phyloP scores from a whole-genome alignment of 2,329 filamentous ascomycete genomes.

The Colletotrichum chrysophilum region DNA sequence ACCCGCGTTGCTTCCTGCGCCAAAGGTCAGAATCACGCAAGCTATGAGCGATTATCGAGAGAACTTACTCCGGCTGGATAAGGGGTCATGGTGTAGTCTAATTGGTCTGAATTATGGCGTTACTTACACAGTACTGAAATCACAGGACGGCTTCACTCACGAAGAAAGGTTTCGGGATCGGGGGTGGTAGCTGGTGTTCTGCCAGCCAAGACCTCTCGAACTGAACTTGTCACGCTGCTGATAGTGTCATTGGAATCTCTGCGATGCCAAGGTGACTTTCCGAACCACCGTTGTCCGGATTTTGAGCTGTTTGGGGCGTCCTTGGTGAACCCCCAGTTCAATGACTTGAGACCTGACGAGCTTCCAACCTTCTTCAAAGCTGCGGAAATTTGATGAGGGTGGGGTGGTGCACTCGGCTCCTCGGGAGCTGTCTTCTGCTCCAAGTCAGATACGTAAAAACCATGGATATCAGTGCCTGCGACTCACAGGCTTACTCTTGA shows the following conservation, averaged over 20 bases:
- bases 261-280: slow-evolving; percentile 43
- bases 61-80: slow-evolving; percentile 40
- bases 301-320: neutral
- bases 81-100: slow-evolving; percentile 23
- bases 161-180: slow-evolving; percentile 4
- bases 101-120: slow-evolving; percentile 16
- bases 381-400: neutral
- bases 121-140: neutral
- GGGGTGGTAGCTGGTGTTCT: slow-evolving; percentile 37
- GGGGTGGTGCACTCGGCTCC: no score
- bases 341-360: neutral
- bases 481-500: neutral
- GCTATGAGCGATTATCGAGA: neutral
- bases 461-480: neutral
- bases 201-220: slow-evolving; percentile 43
- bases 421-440: neutral
- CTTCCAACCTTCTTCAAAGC: neutral
- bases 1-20: slow-evolving; percentile 54
- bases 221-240: slow-evolving; percentile 45
- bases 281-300: neutral
- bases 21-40: slow-evolving; percentile 11
- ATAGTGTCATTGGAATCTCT: slow-evolving; percentile 42
- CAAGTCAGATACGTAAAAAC: neutral
- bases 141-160: neutral
- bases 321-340: slow-evolving; percentile 3